Conservation (phyloP, 1,284 basidiomycete species). For the Singerocomus inundabilis region DNA sequence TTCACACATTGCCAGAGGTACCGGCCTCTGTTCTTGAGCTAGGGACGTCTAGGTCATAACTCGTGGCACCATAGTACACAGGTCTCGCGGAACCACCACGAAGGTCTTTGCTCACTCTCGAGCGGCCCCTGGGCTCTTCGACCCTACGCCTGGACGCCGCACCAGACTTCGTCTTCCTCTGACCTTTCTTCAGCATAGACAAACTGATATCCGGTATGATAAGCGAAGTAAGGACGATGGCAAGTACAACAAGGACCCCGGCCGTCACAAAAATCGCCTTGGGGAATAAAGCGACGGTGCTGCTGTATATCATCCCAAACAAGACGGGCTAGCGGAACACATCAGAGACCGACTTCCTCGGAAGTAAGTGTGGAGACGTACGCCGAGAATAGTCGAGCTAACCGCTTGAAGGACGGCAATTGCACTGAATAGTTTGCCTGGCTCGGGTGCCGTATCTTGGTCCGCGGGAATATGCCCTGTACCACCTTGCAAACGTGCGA, state of each 20-base stretch:
- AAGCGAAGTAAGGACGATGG: constrained; percentile 48
- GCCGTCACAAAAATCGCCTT: constrained; percentile 65
- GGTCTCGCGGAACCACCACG: constrained; percentile 29
- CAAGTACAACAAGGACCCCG: constrained; percentile 46
- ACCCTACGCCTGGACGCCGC: constrained; percentile 12
- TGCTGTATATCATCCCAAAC: constrained; percentile 67
- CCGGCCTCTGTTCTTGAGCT: constrained; percentile 7
- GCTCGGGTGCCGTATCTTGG: constrained; percentile 33
- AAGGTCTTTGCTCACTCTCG: constrained; percentile 56
- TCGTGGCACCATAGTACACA: constrained; percentile 21
- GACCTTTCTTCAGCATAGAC: constrained; percentile 12
- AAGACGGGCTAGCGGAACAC: constrained; percentile 54
- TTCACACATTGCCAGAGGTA: constrained; percentile 8
- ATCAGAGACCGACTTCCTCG: background rate
- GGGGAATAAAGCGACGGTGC: constrained; percentile 62
- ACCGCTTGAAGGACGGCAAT: constrained; percentile 64
- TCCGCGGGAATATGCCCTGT: constrained; percentile 9
- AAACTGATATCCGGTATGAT: constrained; percentile 44
- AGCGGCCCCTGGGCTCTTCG: constrained; percentile 48
- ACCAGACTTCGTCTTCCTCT: constrained; percentile 7
- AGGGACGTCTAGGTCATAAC: constrained; percentile 9
- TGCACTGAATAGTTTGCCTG: constrained; percentile 65
- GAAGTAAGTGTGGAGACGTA: constrained; percentile 34
- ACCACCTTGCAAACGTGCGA: constrained; percentile 12
- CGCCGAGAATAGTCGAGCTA: constrained; percentile 67